Base-by-base conservation (phyloP, 202 grass and related monocot genomes). In the Dendrocalamus latiflorus region DNA sequence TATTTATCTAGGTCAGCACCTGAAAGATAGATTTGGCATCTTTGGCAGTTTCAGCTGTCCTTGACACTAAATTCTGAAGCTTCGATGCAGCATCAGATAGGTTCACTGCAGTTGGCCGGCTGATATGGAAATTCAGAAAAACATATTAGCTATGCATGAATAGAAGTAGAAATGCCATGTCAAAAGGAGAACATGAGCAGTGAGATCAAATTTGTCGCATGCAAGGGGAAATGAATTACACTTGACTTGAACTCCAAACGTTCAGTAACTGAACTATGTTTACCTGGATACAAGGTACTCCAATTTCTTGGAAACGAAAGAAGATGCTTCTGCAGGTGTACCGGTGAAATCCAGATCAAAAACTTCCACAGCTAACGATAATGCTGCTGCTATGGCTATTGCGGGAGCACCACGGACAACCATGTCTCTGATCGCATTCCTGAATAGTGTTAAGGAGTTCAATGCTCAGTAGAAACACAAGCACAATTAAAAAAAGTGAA, bases 211-310 rank as follows among this genome's bases (percentile, higher is more conserved):
- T 16, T 64, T 77, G 18, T 50, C 1, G 0, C 21, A 38, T 3
- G 1, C 8, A 76, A 65, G 41, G n/a, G 70, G 9, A 12, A 44
- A 21, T 4, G 8, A 44, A 76, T 26, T 10, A n/a, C 4, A 67
- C 9, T 38, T 66, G 13, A 7, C 70, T 7, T 90, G 38, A 76
- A 55, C 22, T 74, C 15, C 65, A n/a, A 36, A 58, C 15, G 28
- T 13, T 22, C 14, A 68, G 41, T 63, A 66, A 10, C 63, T 84
- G 15, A 75, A 62, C n/a, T 42, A 85, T 87, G 15, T 33, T 74
- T 93, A 95, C 91, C 96, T 98, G 30, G 93, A 93, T 84, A 98
- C 91, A 91, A 98, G 92, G 82, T 93, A 95, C 24, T 95, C 91
- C 81, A 98, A 81, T 83, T 98, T 98, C 42, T 90, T 87, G 48